A percentile compares a stretch with the other conserved stretches of the same genome.
phyloP scores from a whole-genome alignment of 106 monocot genomes.

The Iris macrosiphon region DNA sequence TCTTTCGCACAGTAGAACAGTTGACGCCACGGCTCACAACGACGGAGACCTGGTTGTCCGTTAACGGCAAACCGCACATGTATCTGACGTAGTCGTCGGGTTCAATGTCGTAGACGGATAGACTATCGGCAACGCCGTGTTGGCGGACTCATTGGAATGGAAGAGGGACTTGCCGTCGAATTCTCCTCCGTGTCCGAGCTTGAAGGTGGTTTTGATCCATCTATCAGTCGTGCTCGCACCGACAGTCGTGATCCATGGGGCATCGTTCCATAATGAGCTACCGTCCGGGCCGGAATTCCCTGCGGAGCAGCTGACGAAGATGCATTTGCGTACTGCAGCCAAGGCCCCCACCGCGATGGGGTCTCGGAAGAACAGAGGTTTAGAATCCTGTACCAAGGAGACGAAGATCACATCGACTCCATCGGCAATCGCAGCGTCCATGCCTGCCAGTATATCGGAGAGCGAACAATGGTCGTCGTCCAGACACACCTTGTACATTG shows the following conservation, averaged over 20 bases:
- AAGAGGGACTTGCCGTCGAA: conserved; percentile 36
- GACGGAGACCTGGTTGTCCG: not conserved
- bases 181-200: conserved; percentile 29
- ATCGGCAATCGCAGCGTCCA: conserved; percentile 20
- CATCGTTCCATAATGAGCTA: conserved; percentile 19
- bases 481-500: no score
- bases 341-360: conserved; percentile 19
- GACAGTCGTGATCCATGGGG: conserved; percentile 43
- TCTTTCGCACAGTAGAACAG: not conserved
- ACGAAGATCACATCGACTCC: conserved; percentile 35
- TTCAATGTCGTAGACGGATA: conserved; percentile 11
- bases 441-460: no score
- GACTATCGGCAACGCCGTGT: no score
- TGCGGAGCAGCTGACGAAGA: conserved; percentile 16
- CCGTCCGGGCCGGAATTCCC: conserved; percentile 30
- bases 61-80: conserved; percentile 4
- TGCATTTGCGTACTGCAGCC: conserved; percentile 16
- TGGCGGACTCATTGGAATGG: no score
- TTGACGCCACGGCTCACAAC: not conserved
- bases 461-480: no score
- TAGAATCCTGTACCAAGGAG: conserved; percentile 7
- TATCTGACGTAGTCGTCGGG: conserved; percentile 7
- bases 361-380: not conserved
- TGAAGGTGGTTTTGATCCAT: conserved; percentile 9
- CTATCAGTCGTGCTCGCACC: conserved; percentile 39